Base-by-base conservation (phyloP, 371 early-diverging fungal genomes). In the Lichtheimia hyalospora region DNA sequence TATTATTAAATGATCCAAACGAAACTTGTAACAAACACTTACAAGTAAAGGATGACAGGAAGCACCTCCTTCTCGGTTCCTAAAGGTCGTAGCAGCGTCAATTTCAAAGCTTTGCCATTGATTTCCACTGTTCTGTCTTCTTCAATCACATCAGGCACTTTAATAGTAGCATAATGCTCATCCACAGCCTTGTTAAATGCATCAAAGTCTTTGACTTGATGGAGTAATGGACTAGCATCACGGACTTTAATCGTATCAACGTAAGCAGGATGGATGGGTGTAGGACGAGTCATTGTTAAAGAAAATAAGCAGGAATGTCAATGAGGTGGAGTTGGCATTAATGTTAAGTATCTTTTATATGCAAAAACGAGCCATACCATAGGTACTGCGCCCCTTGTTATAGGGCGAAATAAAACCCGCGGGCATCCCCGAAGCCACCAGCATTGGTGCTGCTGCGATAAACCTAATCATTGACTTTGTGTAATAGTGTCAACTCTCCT, bases 21-120 rank as follows among this genome's bases (percentile, higher is more conserved):
- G n/a, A n/a, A n/a, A n/a, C n/a, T n/a, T 27, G 3, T 27, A 7
- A 4, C 27, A 27, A 27, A 27, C 27, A 27, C 58, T 58, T 59
- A 67, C 67, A 53, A 44, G 40, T 55, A 69, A 23, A 69, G n/a
- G n/a, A 69, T 41, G 5, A 48, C 62, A 44, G 69, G 69, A 34
- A 69, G 49, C 2, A 28, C 27, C 6, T 54, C 56, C n/a, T 52
- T 50, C 24, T 61, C 62, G 4, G 63, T 56, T 2, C 62, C 67
- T 16, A 40, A 40, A 18, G 67, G 67, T 7, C 67, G 62, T 12
- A 61, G 10, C 14, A 58, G 13, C 5, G 42, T 52, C 21, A 66
- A 28, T 6, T 43, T 24, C 41, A 58, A 28, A 2, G 25, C 13
- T 1, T 21, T 54, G 18, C 49, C 61, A 10, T 54, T 49, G 5